These are phyloP conservation scores for Przewalskia tangutica DNA, from an alignment of 257 asterid species.

Conservation along the genomic window DNA sequence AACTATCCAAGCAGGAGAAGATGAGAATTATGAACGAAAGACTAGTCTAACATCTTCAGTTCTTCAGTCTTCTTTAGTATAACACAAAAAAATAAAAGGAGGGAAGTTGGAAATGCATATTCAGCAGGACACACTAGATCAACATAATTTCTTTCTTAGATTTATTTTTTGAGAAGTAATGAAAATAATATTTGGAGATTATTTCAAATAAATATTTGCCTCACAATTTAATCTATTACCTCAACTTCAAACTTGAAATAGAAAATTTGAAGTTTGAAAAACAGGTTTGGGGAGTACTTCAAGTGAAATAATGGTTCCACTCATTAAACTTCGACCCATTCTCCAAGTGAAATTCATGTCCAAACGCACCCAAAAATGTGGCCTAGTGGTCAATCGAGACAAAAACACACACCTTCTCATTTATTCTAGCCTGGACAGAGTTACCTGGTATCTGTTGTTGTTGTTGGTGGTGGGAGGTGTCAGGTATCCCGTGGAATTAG, in stretches of 20 bases:
- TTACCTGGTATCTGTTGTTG: too few species aligned
- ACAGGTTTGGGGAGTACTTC: too few species aligned
- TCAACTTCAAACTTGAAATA: not conserved
- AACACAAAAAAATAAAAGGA: not conserved
- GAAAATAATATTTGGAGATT: not conserved
- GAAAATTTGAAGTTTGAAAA: too few species aligned
- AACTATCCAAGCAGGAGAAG: not conserved
- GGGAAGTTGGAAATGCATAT: not conserved
- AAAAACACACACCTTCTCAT: too few species aligned
- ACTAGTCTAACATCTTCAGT: not conserved
- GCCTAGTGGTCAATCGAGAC: too few species aligned
- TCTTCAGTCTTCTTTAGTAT: not conserved
- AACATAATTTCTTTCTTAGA: not conserved
- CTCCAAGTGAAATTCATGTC: not conserved
- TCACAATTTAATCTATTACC: not conserved
- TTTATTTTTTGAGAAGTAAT: not conserved
- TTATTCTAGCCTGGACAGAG: too few species aligned
- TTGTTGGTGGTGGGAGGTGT: too few species aligned
- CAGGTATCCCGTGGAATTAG: too few species aligned
- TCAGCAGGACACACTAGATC: not conserved
- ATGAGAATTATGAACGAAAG: not conserved
- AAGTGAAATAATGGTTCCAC: too few species aligned
- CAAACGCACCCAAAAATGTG: not conserved
- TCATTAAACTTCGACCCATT: not conserved
- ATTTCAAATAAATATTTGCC: not conserved